phyloP scores from a whole-genome alignment of 2,329 filamentous ascomycete species.

The Sphaerulina populicola region DNA sequence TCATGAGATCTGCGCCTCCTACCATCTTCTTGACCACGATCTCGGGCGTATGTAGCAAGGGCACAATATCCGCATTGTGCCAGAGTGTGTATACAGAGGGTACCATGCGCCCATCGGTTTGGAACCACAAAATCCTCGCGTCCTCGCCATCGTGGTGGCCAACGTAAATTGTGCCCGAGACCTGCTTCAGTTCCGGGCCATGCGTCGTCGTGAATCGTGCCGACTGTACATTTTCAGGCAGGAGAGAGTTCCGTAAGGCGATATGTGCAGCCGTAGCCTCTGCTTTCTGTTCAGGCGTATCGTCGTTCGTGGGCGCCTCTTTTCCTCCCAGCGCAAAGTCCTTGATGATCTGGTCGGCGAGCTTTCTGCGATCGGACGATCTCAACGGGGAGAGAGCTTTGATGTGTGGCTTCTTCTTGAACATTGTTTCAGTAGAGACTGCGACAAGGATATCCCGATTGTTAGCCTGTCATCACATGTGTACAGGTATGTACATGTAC shows the following conservation, averaged over 20 bases:
- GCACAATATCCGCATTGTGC: constrained; percentile 53
- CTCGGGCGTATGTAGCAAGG: constrained; percentile 55
- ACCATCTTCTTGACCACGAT: constrained; percentile 56
- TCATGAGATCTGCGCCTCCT: constrained; percentile 61
- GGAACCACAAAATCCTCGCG: constrained; percentile 56
- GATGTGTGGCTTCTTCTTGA: constrained; percentile 43
- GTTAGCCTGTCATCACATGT: background rate
- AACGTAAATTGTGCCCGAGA: constrained; percentile 57
- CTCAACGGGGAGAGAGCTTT: constrained; percentile 59
- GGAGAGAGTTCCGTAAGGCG: constrained; percentile 49
- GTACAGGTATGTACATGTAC: background rate
- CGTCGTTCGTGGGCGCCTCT: constrained; percentile 25
- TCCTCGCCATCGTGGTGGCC: constrained; percentile 51
- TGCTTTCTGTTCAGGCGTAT: constrained; percentile 38
- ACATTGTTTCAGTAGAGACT: constrained; percentile 24
- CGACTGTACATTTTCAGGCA: constrained; percentile 55
- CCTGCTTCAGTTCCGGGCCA: constrained; percentile 53
- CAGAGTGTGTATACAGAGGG: constrained; percentile 57
- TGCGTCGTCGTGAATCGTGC: constrained; percentile 48
- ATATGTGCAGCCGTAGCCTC: constrained; percentile 41
- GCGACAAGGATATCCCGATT: background rate
- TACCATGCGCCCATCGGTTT: constrained; percentile 50
- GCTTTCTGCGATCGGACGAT: constrained; percentile 58
- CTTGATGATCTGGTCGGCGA: constrained; percentile 58
- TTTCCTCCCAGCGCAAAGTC: constrained; percentile 37